These are phyloP conservation scores for Phoma herbarum DNA, from an alignment of 2,329 filamentous ascomycete genomes.

Conservation along the genomic window DNA sequence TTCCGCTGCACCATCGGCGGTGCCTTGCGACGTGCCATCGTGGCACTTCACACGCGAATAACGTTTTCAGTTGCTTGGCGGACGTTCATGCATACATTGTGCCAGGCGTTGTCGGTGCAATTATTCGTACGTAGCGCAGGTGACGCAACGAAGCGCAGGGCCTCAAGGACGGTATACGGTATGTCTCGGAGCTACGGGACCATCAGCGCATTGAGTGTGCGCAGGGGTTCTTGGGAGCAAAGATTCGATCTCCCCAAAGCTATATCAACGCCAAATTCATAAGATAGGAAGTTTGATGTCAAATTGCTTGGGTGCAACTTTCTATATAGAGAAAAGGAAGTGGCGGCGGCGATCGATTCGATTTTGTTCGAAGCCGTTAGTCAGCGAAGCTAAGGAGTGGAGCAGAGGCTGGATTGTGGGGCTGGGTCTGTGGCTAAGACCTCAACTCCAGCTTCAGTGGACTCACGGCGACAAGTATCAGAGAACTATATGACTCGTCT, in stretches of 20 bases:
- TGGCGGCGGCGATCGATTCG: constrained; percentile 17
- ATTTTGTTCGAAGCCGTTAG: constrained; percentile 17
- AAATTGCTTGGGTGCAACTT: constrained; percentile 62
- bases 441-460: background rate
- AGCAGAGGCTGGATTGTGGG: background rate
- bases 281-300: constrained; percentile 60
- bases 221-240: constrained; percentile 51
- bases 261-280: constrained; percentile 67
- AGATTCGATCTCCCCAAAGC: constrained; percentile 60
- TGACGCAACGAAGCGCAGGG: background rate
- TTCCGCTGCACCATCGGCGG: constrained; percentile 31
- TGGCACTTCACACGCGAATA: constrained; percentile 27
- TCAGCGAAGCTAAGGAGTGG: constrained; percentile 13
- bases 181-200: constrained; percentile 52
- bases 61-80: constrained; percentile 45
- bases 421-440: background rate
- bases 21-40: constrained; percentile 26
- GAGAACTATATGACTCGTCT: background rate
- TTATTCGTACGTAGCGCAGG: background rate
- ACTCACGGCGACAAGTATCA: background rate
- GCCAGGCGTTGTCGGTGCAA: constrained; percentile 26
- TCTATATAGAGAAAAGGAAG: constrained; percentile 42
- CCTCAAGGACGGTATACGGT: constrained; percentile 7
- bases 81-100: constrained; percentile 55
- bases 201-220: constrained; percentile 41